Evolutionary conservation across 2,329 filamentous ascomycete genomes (phyloP), one percentile per base, ranked within the genome.

Genomic region (Hypocrella siamensis): DNA sequence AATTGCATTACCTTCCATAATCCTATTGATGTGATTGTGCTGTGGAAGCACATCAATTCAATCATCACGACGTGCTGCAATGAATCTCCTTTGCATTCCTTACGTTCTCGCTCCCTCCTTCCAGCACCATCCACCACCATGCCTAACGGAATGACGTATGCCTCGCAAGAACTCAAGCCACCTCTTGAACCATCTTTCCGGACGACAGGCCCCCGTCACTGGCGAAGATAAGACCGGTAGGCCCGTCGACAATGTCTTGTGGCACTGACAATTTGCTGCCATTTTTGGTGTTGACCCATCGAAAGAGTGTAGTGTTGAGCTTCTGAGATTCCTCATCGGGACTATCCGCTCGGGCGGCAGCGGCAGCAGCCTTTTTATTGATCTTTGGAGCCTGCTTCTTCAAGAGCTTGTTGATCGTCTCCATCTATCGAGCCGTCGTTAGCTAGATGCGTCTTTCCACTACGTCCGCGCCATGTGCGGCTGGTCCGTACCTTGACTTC

Each of bases 371-470:
- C 42, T 67, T 70, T 40, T 63, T 60, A 41, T 68, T 77, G 35
- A 71, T 72, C 53, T 88, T 86, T 17, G 81, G 77, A 1, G 81
- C 79, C 51, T 86, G 82, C 49, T 86, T 85, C 54, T 85, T 85
- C 32, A 90, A 71, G 2, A 90, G 72, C 46, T 86, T 85, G 61
- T 90, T 86, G 67, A 90, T 88, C 0, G 82, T 90, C 61, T 88
- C 82, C 70, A 84, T 82, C 80, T 86, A 42, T 15, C 31, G 21
- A 18, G 16, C 6, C 5, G 11, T 5, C 2, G 17, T 37, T 18
- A 37, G 35, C 11, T 15, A 26, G 30, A 9, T 17, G 12, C n/a
- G 4, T 4, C 15, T 17, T 15, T 18, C 25, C 9, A 19, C 14
- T 6, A 32, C 6, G 17, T 8, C 15, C 5, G 11, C 12, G 7